Conservation (phyloP, 352 stramenopile genomes). For the Phytophthora tentaculata region DNA sequence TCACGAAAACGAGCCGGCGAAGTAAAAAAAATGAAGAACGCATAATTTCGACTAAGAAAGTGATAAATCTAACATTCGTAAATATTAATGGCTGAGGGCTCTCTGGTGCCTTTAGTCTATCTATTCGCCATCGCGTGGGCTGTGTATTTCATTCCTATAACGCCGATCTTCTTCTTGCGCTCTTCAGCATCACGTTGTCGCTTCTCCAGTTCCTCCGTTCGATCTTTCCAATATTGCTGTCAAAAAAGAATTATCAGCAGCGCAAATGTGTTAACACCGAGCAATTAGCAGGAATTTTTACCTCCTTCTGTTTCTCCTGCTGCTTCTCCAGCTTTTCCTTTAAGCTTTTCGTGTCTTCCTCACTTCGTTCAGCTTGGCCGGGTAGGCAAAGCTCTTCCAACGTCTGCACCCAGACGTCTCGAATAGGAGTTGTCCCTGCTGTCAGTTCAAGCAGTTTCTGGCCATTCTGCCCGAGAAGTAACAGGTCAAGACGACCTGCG, state of each 20-base stretch:
- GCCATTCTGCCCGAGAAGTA: slow-evolving; percentile 57
- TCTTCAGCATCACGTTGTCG: slow-evolving; percentile 67
- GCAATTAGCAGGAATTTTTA: slow-evolving; percentile 2
- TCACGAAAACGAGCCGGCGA: neutral
- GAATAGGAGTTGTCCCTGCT: slow-evolving; percentile 41
- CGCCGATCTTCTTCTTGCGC: slow-evolving; percentile 77
- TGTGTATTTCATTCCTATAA: slow-evolving; percentile 79
- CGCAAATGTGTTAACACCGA: neutral
- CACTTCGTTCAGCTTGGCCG: slow-evolving; percentile 30
- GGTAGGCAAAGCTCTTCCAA: slow-evolving; percentile 62
- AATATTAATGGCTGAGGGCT: too few species aligned
- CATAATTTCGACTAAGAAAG: neutral
- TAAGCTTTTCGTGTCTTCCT: slow-evolving; percentile 46
- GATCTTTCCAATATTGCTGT: slow-evolving; percentile 78
- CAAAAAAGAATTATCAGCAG: slow-evolving; percentile 1
- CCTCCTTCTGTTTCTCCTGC: slow-evolving; percentile 68
- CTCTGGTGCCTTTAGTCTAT: too few species aligned
- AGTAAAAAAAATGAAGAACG: neutral
- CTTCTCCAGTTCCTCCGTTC: slow-evolving; percentile 65
- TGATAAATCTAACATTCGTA: neutral
- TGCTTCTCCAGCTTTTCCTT: slow-evolving; percentile 63
- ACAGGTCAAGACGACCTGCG: slow-evolving; percentile 47
- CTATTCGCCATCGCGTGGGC: slow-evolving; percentile 51
- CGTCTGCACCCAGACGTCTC: slow-evolving; percentile 74
- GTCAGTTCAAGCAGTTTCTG: slow-evolving; percentile 74